Base-by-base conservation (phyloP, 345 rosid species). In the Brassica carinata region DNA sequence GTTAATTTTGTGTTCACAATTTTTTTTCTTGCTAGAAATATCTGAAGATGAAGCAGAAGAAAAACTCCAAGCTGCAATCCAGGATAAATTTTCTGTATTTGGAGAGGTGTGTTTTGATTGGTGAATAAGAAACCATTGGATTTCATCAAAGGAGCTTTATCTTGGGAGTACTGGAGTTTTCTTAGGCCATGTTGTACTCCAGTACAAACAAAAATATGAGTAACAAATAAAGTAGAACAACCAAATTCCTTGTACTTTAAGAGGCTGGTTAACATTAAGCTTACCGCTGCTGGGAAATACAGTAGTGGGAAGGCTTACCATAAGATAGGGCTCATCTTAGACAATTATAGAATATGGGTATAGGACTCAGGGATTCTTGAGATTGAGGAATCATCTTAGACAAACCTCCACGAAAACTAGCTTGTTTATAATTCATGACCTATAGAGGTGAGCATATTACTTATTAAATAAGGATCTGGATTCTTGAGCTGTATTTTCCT, bases 11-110 rank as follows among this genome's bases (percentile, higher is more conserved):
- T 34, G 76, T 9, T 75, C 38, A 59, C 69, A 58, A 11, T 77
- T 83, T 4, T 34, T 34, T 85, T 58, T 27, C 48, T 75, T 80
- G 84, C 85, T 85, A 95, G 99, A 94, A 89, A 94, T 94, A 71
- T 92, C 99, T 6, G 97, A 94, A 85, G 97, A 90, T 79, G 99
- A 96, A 86, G 98, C 98, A 11, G 99, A 96, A 92, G 90, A 94
- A 72, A 94, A 78, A 76, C 85, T 96, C 69, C 99, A 96, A 87
- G 93, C 87, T 73, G 99, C 97, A 75, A 92, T 96, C 78, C 97
- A 96, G 87, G 99, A 96, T 82, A 96, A 90, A 80, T 96, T 94
- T 90, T 86, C 98, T 14, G 90, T 92, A 69, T 91, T 96, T 90
- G 97, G 99, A 79, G 97, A 96, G 88, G 98, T 96, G 84, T 75